A percentile compares a stretch with the other conserved stretches of the same genome.
These are phyloP conservation scores for Kodamaea sagamina DNA, from an alignment of 805 yeast species.

Conservation along the genomic window DNA sequence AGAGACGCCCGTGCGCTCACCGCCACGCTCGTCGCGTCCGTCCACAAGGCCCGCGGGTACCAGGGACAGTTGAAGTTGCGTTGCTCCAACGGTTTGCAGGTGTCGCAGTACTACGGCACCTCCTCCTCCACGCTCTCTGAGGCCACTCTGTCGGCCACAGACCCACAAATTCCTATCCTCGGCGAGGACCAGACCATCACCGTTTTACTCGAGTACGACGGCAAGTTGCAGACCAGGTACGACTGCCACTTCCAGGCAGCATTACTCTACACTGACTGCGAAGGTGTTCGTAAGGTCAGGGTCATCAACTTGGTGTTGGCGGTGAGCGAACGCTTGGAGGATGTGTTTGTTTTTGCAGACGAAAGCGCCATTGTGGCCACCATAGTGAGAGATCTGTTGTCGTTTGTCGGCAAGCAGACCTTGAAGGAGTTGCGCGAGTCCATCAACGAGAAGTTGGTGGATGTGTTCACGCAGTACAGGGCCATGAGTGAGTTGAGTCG, in stretches of 20 bases:
- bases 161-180: conserved; percentile 71
- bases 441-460: conserved; percentile 41
- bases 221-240: conserved; percentile 62
- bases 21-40: conserved; percentile 57
- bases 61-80: conserved; percentile 84
- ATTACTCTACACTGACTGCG: conserved; percentile 72
- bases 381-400: conserved; percentile 41
- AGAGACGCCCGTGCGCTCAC: conserved; percentile 70
- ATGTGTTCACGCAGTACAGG: conserved; percentile 50
- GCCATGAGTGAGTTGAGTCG: conserved; percentile 49
- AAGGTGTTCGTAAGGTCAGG: conserved; percentile 80
- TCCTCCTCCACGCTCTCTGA: conserved; percentile 23
- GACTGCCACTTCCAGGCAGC: conserved; percentile 95
- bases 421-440: conserved; percentile 41
- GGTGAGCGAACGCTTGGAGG: conserved; percentile 70
- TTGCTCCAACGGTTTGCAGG: conserved; percentile 84
- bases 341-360: conserved; percentile 78
- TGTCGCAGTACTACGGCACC: conserved; percentile 69
- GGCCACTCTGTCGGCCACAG: conserved; percentile 35
- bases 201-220: conserved; percentile 75
- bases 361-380: conserved; percentile 50
- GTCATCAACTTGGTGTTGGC: conserved; percentile 84
- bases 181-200: conserved; percentile 65
- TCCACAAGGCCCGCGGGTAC: conserved; percentile 60
- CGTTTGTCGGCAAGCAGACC: conserved; percentile 43